These are phyloP conservation scores for Diversispora eburnea DNA, from an alignment of 192 early-diverging fungal species.

Conservation along the genomic window DNA sequence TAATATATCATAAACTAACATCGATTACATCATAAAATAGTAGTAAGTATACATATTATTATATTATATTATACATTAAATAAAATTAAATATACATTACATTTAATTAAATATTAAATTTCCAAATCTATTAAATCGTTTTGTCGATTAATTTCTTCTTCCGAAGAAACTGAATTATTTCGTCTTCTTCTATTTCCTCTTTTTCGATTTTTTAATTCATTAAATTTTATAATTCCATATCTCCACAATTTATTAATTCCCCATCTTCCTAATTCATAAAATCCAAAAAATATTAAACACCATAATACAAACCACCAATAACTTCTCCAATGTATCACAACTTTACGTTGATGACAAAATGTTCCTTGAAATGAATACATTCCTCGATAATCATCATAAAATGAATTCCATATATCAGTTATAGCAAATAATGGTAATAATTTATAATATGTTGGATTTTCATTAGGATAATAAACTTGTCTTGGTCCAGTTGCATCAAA, in stretches of 20 bases:
- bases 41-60: too few relatives aligned
- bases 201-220: too few relatives aligned
- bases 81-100: too few relatives aligned
- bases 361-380: slow-evolving; percentile 70
- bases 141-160: too few relatives aligned
- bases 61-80: too few relatives aligned
- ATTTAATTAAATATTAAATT: too few relatives aligned
- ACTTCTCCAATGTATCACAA: slow-evolving; percentile 42
- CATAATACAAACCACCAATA: slow-evolving; percentile 48
- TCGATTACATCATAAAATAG: too few relatives aligned
- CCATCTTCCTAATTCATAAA: background rate
- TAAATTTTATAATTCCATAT: too few relatives aligned
- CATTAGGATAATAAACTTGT: slow-evolving; percentile 38
- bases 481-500: slow-evolving; percentile 66
- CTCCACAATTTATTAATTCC: background rate
- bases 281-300: slow-evolving; percentile 27
- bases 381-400: slow-evolving; percentile 55
- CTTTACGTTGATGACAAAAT: slow-evolving; percentile 56
- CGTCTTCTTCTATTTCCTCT: too few relatives aligned
- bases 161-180: too few relatives aligned
- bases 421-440: slow-evolving; percentile 52
- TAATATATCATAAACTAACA: too few relatives aligned
- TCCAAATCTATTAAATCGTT: too few relatives aligned
- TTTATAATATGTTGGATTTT: slow-evolving; percentile 34
- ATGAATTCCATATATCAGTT: slow-evolving; percentile 57